phyloP scores from a whole-genome alignment of 163 green algal species.

The Scenedesmus sp. region DNA sequence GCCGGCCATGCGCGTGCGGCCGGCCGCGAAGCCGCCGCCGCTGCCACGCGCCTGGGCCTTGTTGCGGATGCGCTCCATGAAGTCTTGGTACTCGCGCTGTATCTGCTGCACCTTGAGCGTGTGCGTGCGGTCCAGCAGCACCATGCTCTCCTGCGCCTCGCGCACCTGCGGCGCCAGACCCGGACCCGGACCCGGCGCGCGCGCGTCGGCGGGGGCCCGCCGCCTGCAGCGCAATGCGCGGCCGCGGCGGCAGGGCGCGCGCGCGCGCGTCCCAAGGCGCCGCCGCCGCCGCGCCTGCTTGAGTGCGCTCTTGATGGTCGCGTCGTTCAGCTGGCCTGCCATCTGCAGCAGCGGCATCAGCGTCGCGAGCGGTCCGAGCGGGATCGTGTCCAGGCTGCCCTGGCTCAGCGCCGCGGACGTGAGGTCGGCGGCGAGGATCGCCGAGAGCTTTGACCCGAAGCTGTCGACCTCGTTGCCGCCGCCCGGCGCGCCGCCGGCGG shows the following conservation, averaged over 20 bases:
- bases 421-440: slow-evolving; percentile 64
- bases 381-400: slow-evolving; percentile 58
- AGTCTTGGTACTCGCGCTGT: slow-evolving; percentile 89
- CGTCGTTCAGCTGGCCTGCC: slow-evolving; percentile 61
- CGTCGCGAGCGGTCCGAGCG: slow-evolving; percentile 62
- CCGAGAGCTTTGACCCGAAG: slow-evolving; percentile 46
- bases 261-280: no score
- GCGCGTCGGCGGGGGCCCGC: no score
- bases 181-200: no score
- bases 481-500: background rate
- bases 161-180: slow-evolving; percentile 45
- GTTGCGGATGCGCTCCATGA: slow-evolving; percentile 85
- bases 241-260: no score
- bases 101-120: slow-evolving; percentile 76
- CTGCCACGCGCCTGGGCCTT: slow-evolving; percentile 64
- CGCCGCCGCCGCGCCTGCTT: slow-evolving; percentile 55
- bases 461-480: slow-evolving; percentile 51
- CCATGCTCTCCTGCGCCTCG: slow-evolving; percentile 74
- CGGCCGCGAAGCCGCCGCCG: slow-evolving; percentile 61
- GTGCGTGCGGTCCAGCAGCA: slow-evolving; percentile 82
- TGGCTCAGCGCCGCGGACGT: slow-evolving; percentile 40
- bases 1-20: no score
- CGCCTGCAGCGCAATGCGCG: no score
- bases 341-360: slow-evolving; percentile 73
- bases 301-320: slow-evolving; percentile 57